Conservation (phyloP, 441 rosid genomes). For the Croton laevigatus region DNA sequence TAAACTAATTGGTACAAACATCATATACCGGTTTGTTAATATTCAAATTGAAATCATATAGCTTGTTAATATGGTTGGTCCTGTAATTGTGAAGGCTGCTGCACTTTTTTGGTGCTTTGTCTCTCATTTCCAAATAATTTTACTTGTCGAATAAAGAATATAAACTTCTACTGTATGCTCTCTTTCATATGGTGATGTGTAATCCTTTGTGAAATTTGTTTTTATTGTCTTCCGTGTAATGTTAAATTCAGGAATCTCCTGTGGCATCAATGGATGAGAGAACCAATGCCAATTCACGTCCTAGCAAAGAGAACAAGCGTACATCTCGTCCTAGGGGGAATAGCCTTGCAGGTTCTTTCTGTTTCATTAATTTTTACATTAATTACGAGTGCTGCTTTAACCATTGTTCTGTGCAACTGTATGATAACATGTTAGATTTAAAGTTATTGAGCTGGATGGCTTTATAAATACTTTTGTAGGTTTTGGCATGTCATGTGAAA, state of each 20-base stretch:
- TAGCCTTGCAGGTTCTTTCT: slow-evolving; percentile 61
- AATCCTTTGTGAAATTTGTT: neutral
- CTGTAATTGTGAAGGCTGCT: too few relatives aligned
- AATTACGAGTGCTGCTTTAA: neutral
- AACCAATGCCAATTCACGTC: slow-evolving; percentile 21
- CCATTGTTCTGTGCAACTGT: neutral
- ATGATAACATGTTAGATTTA: neutral
- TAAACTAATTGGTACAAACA: too few relatives aligned
- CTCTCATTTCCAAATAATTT: too few relatives aligned
- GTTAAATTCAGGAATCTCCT: slow-evolving; percentile 24
- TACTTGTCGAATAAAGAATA: too few relatives aligned
- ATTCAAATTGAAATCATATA: too few relatives aligned
- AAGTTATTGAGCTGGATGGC: slow-evolving; percentile 15
- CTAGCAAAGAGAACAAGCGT: slow-evolving; percentile 25
- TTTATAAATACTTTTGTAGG: slow-evolving; percentile 32
- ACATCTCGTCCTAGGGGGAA: slow-evolving; percentile 36
- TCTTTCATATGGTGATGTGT: neutral
- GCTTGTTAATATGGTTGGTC: too few relatives aligned
- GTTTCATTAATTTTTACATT: slow-evolving; percentile 7
- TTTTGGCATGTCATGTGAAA: slow-evolving; percentile 57
- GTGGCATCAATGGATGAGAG: slow-evolving; percentile 12
- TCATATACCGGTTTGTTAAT: too few relatives aligned
- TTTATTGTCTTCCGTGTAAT: slow-evolving; percentile 19
- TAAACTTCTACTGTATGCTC: too few relatives aligned
- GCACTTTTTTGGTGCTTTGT: too few relatives aligned